A percentile compares a stretch with the other conserved stretches of the same genome.
These are phyloP conservation scores for Elymus sibiricus DNA, from an alignment of 176 grass and related monocot genomes.

Conservation along the genomic window DNA sequence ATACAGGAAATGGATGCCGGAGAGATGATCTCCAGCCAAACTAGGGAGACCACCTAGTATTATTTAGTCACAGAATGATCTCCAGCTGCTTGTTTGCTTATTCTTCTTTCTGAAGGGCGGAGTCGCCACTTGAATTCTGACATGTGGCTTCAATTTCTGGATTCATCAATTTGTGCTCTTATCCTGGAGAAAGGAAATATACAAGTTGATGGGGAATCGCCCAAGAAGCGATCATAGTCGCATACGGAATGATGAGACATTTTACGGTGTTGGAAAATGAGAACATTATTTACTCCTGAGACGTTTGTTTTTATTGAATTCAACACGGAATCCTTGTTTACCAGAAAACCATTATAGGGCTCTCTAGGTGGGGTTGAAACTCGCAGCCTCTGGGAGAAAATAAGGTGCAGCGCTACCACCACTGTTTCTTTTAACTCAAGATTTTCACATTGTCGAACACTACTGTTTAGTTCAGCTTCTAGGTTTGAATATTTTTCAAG, in stretches of 20 bases:
- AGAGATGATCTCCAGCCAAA: not conserved
- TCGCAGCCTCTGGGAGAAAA: not conserved
- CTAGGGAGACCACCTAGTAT: not conserved
- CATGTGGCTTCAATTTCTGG: not conserved
- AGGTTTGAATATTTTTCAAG: not conserved
- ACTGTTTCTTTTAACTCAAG: not conserved
- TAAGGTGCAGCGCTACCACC: not conserved
- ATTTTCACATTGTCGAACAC: not conserved
- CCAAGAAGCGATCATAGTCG: not conserved
- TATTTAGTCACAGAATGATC: not conserved
- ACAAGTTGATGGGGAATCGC: not conserved
- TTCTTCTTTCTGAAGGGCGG: not conserved
- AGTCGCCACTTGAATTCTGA: not conserved
- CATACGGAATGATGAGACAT: not conserved
- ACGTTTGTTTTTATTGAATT: not conserved
- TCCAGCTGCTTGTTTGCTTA: not conserved
- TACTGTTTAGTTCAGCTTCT: not conserved
- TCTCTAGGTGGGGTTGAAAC: not conserved
- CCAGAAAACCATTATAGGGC: not conserved
- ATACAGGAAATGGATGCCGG: not conserved
- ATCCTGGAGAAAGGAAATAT: constrained; percentile 14
- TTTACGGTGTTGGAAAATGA: not conserved
- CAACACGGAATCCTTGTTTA: not conserved
- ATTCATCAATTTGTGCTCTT: constrained; percentile 1
- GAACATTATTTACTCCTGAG: not conserved